A percentile compares a stretch with the other conserved stretches of the same genome.
These are phyloP conservation scores for Russula olivacea DNA, from an alignment of 768 basidiomycete species.

Conservation along the genomic window DNA sequence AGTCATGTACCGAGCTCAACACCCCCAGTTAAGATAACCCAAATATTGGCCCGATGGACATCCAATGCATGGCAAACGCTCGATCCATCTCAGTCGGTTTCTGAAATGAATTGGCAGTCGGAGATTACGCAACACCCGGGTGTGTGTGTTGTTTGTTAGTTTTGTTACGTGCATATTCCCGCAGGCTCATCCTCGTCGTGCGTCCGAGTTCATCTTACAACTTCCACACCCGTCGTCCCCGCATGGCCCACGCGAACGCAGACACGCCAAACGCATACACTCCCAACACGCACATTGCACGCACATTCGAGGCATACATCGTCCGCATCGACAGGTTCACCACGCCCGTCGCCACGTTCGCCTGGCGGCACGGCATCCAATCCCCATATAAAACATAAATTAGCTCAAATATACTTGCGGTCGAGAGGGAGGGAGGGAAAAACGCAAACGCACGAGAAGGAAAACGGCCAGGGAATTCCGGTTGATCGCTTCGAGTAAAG, in stretches of 20 bases:
- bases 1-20: not conserved
- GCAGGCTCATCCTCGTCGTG: not conserved
- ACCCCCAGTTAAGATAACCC: not conserved
- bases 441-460: conserved; percentile 54
- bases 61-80: not conserved
- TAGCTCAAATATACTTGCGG: not conserved
- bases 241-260: conserved; percentile 54
- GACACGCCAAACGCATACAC: conserved; percentile 57
- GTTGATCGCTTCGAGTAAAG: conserved; percentile 76
- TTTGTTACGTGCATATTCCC: not conserved
- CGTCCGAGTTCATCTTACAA: conserved; percentile 22
- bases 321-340: conserved; percentile 76
- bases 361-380: conserved; percentile 41
- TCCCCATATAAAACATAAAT: not conserved
- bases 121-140: not conserved
- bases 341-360: conserved; percentile 81
- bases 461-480: conserved; percentile 75
- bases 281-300: conserved; percentile 57
- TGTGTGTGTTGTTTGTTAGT: not conserved
- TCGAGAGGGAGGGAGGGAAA: not conserved
- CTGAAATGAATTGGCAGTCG: not conserved
- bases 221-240: conserved; percentile 34
- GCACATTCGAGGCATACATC: conserved; percentile 60
- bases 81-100: not conserved
- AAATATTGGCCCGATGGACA: not conserved